These are phyloP conservation scores for Aspergillus sclerotialis DNA, from an alignment of 2,329 filamentous ascomycete species.

Conservation along the genomic window DNA sequence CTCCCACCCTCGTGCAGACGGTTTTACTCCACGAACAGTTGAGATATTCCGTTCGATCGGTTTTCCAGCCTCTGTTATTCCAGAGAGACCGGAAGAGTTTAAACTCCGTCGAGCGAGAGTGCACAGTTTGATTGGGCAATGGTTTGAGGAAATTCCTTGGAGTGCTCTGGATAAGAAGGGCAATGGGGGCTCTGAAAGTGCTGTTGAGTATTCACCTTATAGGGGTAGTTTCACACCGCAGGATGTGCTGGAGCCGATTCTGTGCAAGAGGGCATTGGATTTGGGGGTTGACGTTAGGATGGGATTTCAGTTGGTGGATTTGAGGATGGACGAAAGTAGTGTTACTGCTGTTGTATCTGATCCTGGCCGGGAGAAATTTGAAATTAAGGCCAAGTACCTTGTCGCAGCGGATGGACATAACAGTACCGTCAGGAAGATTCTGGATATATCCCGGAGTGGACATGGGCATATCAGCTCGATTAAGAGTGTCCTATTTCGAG, in stretches of 20 bases:
- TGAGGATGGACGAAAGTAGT: constrained; percentile 17
- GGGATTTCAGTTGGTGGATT: constrained; percentile 17
- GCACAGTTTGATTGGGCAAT: constrained; percentile 13
- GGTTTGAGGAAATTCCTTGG: constrained; percentile 14
- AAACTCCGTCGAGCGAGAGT: constrained; percentile 14
- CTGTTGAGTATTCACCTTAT: constrained; percentile 15
- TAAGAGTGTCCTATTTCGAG: constrained; percentile 16
- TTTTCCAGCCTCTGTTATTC: constrained; percentile 15
- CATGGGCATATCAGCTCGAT: constrained; percentile 15
- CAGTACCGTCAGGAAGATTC: constrained; percentile 12
- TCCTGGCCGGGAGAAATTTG: constrained; percentile 2
- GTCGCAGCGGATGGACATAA: constrained; percentile 32
- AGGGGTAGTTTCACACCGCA: constrained; percentile 28
- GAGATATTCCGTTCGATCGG: constrained; percentile 28
- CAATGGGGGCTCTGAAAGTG: not conserved
- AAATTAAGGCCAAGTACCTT: constrained; percentile 28
- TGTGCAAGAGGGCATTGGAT: constrained; percentile 25
- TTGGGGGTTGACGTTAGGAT: constrained; percentile 31
- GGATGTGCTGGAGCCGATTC: constrained; percentile 35
- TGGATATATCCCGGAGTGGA: constrained; percentile 13
- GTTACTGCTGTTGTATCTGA: constrained; percentile 20
- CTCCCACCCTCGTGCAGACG: constrained; percentile 32
- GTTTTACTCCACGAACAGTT: constrained; percentile 33
- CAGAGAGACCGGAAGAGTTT: constrained; percentile 10
- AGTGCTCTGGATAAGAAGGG: constrained; percentile 4